phyloP scores from a whole-genome alignment of 1,284 basidiomycete genomes.

The Heliocybe sulcata region DNA sequence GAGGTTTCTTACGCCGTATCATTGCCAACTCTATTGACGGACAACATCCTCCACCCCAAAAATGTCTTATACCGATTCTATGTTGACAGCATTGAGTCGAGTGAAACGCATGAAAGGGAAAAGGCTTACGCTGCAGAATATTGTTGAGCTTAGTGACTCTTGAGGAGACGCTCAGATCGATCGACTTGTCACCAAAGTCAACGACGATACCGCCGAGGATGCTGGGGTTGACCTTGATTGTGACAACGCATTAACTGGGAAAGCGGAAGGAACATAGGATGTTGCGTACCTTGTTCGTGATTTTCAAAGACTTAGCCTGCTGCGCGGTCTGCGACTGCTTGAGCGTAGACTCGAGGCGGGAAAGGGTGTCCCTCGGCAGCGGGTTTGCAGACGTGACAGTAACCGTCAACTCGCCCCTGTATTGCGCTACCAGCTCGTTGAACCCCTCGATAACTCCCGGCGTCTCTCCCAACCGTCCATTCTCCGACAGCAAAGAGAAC shows the following conservation, averaged over 20 bases:
- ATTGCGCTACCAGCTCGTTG: conserved; percentile 81
- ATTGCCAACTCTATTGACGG: neutral
- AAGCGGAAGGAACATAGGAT: conserved; percentile 1
- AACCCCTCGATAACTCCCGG: conserved; percentile 89
- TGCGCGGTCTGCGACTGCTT: conserved; percentile 82
- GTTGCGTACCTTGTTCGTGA: conserved; percentile 74
- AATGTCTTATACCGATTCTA: neutral
- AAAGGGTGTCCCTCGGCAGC: conserved; percentile 66
- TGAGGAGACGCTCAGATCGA: conserved; percentile 90
- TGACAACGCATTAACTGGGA: conserved; percentile 1
- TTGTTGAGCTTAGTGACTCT: conserved; percentile 94
- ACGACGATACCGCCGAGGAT: conserved; percentile 89
- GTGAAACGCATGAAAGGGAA: neutral
- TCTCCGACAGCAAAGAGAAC: conserved; percentile 86
- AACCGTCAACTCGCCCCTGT: conserved; percentile 93
- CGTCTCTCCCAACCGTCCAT: conserved; percentile 85
- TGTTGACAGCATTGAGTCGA: neutral
- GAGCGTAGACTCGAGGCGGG: conserved; percentile 75
- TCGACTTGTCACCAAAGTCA: conserved; percentile 97
- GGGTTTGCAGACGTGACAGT: conserved; percentile 85
- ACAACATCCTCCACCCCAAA: neutral
- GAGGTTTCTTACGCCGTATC: neutral
- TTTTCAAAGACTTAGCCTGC: conserved; percentile 78
- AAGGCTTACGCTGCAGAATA: conserved; percentile 66
- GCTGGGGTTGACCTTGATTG: conserved; percentile 74